Conservation (phyloP, 1,139 yeast species). For the Magnusiomyces paraingens region DNA sequence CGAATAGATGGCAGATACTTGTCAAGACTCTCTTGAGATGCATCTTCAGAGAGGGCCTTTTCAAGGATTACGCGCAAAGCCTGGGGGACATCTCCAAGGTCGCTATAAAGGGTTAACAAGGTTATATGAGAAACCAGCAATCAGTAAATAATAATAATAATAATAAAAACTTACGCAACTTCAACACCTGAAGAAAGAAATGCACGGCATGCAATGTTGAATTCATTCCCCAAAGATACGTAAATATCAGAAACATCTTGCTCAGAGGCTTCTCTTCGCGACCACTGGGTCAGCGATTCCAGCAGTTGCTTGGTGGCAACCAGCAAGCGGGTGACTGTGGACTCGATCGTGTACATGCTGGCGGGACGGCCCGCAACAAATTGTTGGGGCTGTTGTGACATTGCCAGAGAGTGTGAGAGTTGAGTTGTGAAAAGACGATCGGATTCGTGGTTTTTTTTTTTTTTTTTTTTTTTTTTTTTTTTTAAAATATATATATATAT, state of each 20-base stretch:
- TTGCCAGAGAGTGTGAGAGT: background rate
- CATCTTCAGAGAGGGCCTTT: constrained; percentile 78
- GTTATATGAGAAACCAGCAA: too few relatives aligned
- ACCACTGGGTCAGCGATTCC: constrained; percentile 88
- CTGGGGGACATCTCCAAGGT: constrained; percentile 72
- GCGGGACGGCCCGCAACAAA: background rate
- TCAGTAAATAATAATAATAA: too few relatives aligned
- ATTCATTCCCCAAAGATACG: constrained; percentile 90
- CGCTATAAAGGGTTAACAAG: constrained; percentile 31
- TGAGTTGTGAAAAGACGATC: too few relatives aligned
- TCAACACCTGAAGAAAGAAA: constrained; percentile 64
- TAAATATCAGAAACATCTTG: constrained; percentile 85
- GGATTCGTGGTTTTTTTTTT: too few relatives aligned
- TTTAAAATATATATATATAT: too few relatives aligned
- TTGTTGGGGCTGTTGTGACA: constrained; percentile 1
- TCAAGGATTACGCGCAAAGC: constrained; percentile 71
- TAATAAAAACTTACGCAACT: constrained; percentile 32
- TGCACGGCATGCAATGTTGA: constrained; percentile 75
- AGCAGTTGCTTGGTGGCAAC: constrained; percentile 85
- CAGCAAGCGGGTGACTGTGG: constrained; percentile 72
- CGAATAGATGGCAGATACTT: constrained; percentile 77
- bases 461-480: too few relatives aligned
- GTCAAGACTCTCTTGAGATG: constrained; percentile 78
- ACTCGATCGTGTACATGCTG: constrained; percentile 59
- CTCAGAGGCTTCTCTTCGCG: constrained; percentile 69